Evolutionary conservation across 1,284 basidiomycete species (phyloP), one percentile per base, ranked within the genome.

Genomic region (Cryptococcus sp.): DNA sequence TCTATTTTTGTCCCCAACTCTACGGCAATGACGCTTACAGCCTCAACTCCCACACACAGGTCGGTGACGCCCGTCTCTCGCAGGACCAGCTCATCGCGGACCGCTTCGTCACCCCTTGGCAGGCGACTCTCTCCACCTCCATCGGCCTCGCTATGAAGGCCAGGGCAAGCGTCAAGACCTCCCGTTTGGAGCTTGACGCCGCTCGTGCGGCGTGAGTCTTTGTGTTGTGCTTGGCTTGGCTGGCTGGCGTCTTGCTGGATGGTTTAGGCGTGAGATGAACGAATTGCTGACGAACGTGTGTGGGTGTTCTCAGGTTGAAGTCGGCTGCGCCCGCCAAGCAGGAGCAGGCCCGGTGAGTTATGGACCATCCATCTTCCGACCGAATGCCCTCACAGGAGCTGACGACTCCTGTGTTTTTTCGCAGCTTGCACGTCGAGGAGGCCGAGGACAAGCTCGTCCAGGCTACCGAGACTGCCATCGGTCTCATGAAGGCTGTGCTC

Each of bases 381-480:
- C 35, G 7, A 28, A 20, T 33, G n/a, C 47, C n/a, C n/a, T 4
- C 11, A 36, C 1, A 20, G 37, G 15, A 23, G 35, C 56, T 57
- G 21, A 56, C 39, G 23, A 11, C 36, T 37, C 21, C 8, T 46
- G 15, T 8, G 20, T 46, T 13, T 20, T 18, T 23, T 24, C 9
- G 21, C 59, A 72, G 74, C 48, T 69, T 77, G 35, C 88, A 93
- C 71, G 91, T 95, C 44, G 92, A 96, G 82, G 91, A 94, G 64
- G 91, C 91, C 6, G 93, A 97, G 74, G 93, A 95, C 72, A 90
- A 93, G 76, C 84, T 98, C 47, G 94, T 98, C 15, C 91, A 93
- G 74, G 93, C 91, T 80, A 98, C 95, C 21, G 95, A 98, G 78
- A 90, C 95, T 39, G 95, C 95, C 1, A 98, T 98, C 72, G 91